Evolutionary conservation across 805 yeast species (phyloP).

Genomic region (Kockiozyma suomiensis): DNA sequence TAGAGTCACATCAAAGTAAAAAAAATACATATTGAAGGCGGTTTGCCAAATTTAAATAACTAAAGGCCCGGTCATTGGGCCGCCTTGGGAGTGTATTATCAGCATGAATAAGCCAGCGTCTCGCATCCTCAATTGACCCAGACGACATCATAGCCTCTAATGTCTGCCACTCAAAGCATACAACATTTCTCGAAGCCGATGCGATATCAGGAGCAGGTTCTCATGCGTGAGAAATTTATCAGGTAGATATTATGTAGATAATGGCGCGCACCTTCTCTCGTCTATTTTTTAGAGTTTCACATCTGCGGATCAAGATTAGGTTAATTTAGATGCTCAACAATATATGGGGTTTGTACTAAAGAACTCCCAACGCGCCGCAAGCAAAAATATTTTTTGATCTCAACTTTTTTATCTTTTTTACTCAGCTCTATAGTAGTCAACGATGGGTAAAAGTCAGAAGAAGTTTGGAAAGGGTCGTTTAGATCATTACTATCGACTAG

Average conservation of each 20-base stretch:
- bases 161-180: no score
- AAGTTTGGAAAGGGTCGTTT: slow-evolving; percentile 90
- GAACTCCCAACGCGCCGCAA: slow-evolving; percentile 9
- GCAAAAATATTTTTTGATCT: slow-evolving; percentile 2
- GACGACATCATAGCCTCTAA: not conserved
- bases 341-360: not conserved
- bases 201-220: no score
- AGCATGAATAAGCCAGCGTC: slow-evolving; percentile 13
- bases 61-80: slow-evolving; percentile 1
- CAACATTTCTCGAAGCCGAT: no score
- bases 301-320: not conserved
- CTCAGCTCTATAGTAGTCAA: not conserved
- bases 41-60: slow-evolving; percentile 1
- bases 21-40: slow-evolving; percentile 4
- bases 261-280: no score
- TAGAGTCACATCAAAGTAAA: not conserved
- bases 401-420: not conserved
- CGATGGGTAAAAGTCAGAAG: slow-evolving; percentile 35
- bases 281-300: no score
- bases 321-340: not conserved
- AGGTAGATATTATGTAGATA: no score
- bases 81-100: slow-evolving; percentile 14
- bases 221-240: no score
- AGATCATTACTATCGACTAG: slow-evolving; percentile 93
- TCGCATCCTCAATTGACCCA: slow-evolving; percentile 1